Evolutionary conservation across 768 basidiomycete species (phyloP), one percentile per base, ranked within the genome.

Genomic region (Trametes elegans): DNA sequence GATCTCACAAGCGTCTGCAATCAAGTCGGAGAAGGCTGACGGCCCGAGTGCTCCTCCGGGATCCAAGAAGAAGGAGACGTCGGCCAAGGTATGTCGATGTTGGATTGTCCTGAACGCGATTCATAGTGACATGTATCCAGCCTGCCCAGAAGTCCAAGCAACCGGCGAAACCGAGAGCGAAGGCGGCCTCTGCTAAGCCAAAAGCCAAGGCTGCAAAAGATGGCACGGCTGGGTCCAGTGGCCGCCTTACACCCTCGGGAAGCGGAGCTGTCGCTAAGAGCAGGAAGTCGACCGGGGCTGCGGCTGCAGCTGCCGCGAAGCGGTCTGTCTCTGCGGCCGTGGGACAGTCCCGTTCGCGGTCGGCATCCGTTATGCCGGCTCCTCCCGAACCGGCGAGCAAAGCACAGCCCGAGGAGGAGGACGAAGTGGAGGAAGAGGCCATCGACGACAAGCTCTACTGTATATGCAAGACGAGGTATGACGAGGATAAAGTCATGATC

Each of bases 401-500:
- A 5, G 73, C 72, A 36, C 83, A 83, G 29, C 82, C 61, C 19
- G 70, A 72, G 5, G 59, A 64, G 32, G 63, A 53, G 24, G 70
- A 71, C 24, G 73, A 66, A 29, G 74, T 75, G 49, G 76, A 73
- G n/a, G 71, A 70, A 13, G 69, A 73, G n/a, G 70, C 63, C 27
- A 67, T 62, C 40, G 79, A 90, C 62, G 85, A 88, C 63, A 85
- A 87, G 68, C 70, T 93, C 46, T 96, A 96, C 64, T 96, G 93
- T 64, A 74, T 96, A 13, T 97, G 93, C 75, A 83, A 89, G 71
- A 90, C 87, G 19, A 80, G 76, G 61, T 95, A 96, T 60, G 89
- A 96, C 60, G 88, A 93, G 67, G 90, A 92, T 66, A 77, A 81
- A 47, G 79, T 87, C 57, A 96, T 96, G 93, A 93, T 96, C 68